Percentiles rank a stretch among this genome's conserved stretches.
Evolutionary conservation across 768 basidiomycete species (phyloP).

Genomic region (Lactarius vividus): DNA sequence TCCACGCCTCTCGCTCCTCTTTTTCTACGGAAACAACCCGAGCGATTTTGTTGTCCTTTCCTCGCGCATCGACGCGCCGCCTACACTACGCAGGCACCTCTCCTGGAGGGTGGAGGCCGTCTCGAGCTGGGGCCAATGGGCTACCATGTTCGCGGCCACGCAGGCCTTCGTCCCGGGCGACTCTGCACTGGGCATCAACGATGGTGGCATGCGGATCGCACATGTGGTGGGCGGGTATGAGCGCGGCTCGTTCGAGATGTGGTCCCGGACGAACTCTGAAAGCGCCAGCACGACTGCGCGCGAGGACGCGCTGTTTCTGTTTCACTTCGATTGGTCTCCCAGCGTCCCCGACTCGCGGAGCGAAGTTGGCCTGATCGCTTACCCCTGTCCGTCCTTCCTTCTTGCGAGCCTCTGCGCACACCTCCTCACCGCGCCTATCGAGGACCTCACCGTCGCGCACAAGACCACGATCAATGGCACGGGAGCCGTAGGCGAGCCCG

Average conservation of each 20-base stretch:
- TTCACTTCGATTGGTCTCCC: slow-evolving; percentile 4
- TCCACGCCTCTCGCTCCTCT: slow-evolving; percentile 6
- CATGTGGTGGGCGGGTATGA: slow-evolving; percentile 2
- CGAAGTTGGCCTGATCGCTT: background rate
- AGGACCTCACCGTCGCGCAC: background rate
- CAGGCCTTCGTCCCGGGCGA: slow-evolving; percentile 12
- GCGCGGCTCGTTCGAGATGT: slow-evolving; percentile 2
- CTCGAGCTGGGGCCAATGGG: slow-evolving; percentile 10
- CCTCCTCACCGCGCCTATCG: background rate
- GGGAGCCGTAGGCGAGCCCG: background rate
- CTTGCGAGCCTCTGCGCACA: background rate
- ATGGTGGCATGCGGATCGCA: slow-evolving; percentile 5
- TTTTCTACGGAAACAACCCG: slow-evolving; percentile 11
- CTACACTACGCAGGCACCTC: slow-evolving; percentile 16
- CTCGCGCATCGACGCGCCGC: slow-evolving; percentile 5
- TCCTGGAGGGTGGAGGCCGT: slow-evolving; percentile 6
- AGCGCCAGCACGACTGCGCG: background rate
- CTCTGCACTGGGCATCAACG: background rate
- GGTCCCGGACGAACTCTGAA: background rate
- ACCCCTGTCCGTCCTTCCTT: slow-evolving; percentile 11
- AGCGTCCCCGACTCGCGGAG: background rate
- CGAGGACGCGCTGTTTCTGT: slow-evolving; percentile 13
- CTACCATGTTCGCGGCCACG: background rate
- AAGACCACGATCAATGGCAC: background rate
- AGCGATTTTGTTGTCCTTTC: slow-evolving; percentile 1